phyloP scores from a whole-genome alignment of 768 basidiomycete species.

The Russula griseocarnosa region DNA sequence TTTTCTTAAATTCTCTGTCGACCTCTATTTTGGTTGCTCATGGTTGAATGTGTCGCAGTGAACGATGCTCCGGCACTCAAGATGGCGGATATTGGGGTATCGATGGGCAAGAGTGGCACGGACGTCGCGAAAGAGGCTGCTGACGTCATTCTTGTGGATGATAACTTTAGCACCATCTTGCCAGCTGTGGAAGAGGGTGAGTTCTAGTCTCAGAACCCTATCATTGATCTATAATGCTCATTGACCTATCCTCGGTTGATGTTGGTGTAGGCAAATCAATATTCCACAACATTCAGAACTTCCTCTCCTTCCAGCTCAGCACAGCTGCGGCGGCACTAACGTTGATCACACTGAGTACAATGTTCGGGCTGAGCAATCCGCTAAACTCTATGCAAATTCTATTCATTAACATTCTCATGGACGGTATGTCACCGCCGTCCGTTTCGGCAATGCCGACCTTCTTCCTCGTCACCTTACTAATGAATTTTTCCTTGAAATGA shows the following conservation, averaged over 20 bases:
- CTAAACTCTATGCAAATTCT: slow-evolving; percentile 98
- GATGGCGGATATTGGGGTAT: slow-evolving; percentile 96
- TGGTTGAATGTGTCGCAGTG: slow-evolving; percentile 41
- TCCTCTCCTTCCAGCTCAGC: slow-evolving; percentile 93
- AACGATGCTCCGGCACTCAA: slow-evolving; percentile 97
- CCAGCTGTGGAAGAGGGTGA: slow-evolving; percentile 91
- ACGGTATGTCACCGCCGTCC: slow-evolving; percentile 50
- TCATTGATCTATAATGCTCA: background rate
- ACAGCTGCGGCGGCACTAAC: slow-evolving; percentile 95
- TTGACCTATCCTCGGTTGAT: slow-evolving; percentile 20
- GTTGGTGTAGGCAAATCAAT: slow-evolving; percentile 76
- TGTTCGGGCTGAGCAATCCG: slow-evolving; percentile 85
- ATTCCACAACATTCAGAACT: slow-evolving; percentile 98
- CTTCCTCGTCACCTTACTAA: background rate
- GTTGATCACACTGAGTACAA: slow-evolving; percentile 91
- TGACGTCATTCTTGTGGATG: slow-evolving; percentile 94
- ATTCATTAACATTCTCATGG: slow-evolving; percentile 99
- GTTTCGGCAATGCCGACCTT: too few relatives aligned
- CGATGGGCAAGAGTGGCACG: slow-evolving; percentile 98
- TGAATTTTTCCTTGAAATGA: background rate
- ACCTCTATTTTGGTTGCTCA: background rate
- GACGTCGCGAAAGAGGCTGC: slow-evolving; percentile 99
- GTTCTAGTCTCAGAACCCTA: slow-evolving; percentile 14
- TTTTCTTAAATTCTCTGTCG: background rate
- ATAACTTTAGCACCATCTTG: slow-evolving; percentile 92